phyloP scores from a whole-genome alignment of 441 rosid species.

The Codiaeum variegatum region DNA sequence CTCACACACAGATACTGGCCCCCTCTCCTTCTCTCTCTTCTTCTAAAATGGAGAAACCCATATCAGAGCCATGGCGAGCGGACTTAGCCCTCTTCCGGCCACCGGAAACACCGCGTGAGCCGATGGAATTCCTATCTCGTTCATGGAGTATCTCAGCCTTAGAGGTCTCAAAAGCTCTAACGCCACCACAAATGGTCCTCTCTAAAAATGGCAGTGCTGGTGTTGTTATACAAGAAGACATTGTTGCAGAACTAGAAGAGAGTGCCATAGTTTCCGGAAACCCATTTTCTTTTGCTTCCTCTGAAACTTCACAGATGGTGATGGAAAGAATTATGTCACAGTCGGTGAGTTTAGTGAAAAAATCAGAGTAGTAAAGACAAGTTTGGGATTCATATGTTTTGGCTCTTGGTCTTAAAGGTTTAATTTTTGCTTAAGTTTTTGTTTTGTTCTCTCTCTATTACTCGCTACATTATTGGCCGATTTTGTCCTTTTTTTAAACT shows the following conservation, averaged over 20 bases:
- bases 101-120: slow-evolving; percentile 82
- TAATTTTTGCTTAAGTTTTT: background rate
- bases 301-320: slow-evolving; percentile 90
- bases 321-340: slow-evolving; percentile 95
- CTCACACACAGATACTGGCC: background rate
- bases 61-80: slow-evolving; percentile 44
- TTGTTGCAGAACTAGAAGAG: slow-evolving; percentile 55
- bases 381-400: background rate
- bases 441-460: background rate
- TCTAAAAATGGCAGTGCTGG: slow-evolving; percentile 32
- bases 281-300: slow-evolving; percentile 83
- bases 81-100: slow-evolving; percentile 56
- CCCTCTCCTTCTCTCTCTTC: slow-evolving; percentile 6
- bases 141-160: slow-evolving; percentile 90
- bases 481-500: slow-evolving; percentile 6
- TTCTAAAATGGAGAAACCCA: slow-evolving; percentile 21
- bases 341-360: slow-evolving; percentile 55
- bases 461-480: background rate
- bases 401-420: background rate
- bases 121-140: slow-evolving; percentile 92
- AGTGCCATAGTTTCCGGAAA: slow-evolving; percentile 63
- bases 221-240: slow-evolving; percentile 56
- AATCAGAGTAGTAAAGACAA: background rate
- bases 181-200: slow-evolving; percentile 47
- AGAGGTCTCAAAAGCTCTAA: slow-evolving; percentile 73